These are phyloP conservation scores for Aureobasidium namibiae DNA, from an alignment of 2,329 filamentous ascomycete species.

Conservation along the genomic window DNA sequence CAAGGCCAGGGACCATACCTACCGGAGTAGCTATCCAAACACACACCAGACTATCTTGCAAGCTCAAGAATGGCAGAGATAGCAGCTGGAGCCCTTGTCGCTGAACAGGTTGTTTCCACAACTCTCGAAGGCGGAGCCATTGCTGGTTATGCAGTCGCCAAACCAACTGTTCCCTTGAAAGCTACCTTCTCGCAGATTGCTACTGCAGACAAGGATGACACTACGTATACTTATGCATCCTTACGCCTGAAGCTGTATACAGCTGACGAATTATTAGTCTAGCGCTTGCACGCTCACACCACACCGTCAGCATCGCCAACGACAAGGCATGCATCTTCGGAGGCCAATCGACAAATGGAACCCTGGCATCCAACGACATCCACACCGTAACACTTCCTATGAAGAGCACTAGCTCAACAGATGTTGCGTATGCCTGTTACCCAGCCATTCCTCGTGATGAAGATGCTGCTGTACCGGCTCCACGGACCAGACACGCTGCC, in stretches of 20 bases:
- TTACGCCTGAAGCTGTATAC: too few species aligned
- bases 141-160: conserved; percentile 34
- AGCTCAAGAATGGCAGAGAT: conserved; percentile 30
- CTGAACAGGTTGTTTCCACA: conserved; percentile 34
- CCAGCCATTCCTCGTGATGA: conserved; percentile 30
- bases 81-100: conserved; percentile 31
- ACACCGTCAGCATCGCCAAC: conserved; percentile 27
- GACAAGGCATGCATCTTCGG: conserved; percentile 40
- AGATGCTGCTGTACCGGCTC: conserved; percentile 25
- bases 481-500: conserved; percentile 32
- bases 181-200: conserved; percentile 35
- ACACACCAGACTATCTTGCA: background rate
- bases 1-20: background rate
- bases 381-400: conserved; percentile 31
- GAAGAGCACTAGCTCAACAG: conserved; percentile 20
- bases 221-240: too few species aligned
- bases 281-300: conserved; percentile 26
- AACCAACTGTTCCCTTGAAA: conserved; percentile 36
- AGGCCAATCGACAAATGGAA: conserved; percentile 29
- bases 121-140: conserved; percentile 29
- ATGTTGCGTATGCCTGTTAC: conserved; percentile 34
- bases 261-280: conserved; percentile 15
- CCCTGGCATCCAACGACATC: conserved; percentile 34
- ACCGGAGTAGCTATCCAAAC: too few species aligned
- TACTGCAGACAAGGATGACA: conserved; percentile 28